These are phyloP conservation scores for Hanseniaspora sp. DNA, from an alignment of 1,139 yeast genomes.

Conservation along the genomic window DNA sequence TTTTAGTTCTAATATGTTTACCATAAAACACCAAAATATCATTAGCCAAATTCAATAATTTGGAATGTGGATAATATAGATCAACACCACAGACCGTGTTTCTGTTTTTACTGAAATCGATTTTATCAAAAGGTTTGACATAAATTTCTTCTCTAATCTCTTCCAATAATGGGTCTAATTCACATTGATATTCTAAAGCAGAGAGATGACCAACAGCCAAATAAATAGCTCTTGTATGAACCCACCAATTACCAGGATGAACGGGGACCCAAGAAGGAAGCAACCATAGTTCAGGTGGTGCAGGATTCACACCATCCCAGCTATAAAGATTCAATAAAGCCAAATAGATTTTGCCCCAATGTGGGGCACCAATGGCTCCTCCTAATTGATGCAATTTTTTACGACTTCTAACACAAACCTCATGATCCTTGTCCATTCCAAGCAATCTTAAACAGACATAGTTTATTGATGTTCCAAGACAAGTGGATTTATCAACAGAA, in stretches of 20 bases:
- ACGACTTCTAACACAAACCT: slow-evolving; percentile 72
- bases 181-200: slow-evolving; percentile 45
- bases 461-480: slow-evolving; percentile 85
- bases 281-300: slow-evolving; percentile 91
- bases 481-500: slow-evolving; percentile 81
- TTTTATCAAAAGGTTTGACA: slow-evolving; percentile 47
- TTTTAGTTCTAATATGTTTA: slow-evolving; percentile 57
- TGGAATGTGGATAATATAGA: slow-evolving; percentile 83
- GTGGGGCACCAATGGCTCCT: slow-evolving; percentile 84
- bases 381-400: slow-evolving; percentile 59
- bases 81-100: slow-evolving; percentile 87
- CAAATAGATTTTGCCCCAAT: slow-evolving; percentile 96
- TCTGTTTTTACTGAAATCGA: slow-evolving; percentile 60
- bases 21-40: slow-evolving; percentile 52
- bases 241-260: slow-evolving; percentile 99
- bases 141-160: slow-evolving; percentile 72
- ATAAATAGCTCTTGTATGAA: slow-evolving; percentile 88
- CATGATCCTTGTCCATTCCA: slow-evolving; percentile 65
- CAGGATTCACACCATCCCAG: slow-evolving; percentile 98
- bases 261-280: slow-evolving; percentile 70
- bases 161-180: slow-evolving; percentile 50
- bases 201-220: slow-evolving; percentile 76
- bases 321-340: slow-evolving; percentile 67
- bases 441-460: slow-evolving; percentile 67
- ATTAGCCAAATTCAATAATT: slow-evolving; percentile 54